Evolutionary conservation across 2,329 filamentous ascomycete genomes (phyloP).

Genomic region (Penicillium sp.): DNA sequence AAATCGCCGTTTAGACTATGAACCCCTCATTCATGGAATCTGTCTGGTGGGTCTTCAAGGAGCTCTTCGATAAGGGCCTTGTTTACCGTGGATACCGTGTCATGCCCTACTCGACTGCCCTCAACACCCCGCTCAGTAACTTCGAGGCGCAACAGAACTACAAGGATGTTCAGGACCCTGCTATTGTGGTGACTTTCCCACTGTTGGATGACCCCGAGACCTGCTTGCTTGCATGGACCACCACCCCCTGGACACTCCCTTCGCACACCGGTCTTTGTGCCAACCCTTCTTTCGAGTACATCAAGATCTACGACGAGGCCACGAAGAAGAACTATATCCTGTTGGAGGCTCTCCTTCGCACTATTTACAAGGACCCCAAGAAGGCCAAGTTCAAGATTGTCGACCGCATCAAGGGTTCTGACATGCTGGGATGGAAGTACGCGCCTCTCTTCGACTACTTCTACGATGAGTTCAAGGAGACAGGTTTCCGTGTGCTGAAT

Average conservation of each 20-base stretch:
- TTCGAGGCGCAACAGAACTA: slow-evolving; percentile 96
- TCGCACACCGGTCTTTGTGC: slow-evolving; percentile 77
- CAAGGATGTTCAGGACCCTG: slow-evolving; percentile 88
- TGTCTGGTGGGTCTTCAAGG: slow-evolving; percentile 95
- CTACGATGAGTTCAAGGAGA: slow-evolving; percentile 82
- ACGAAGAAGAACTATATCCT: slow-evolving; percentile 83
- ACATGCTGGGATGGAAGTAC: slow-evolving; percentile 88
- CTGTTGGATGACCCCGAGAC: slow-evolving; percentile 75
- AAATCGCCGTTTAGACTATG: slow-evolving; percentile 67
- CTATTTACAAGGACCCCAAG: slow-evolving; percentile 91
- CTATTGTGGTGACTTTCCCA: slow-evolving; percentile 85
- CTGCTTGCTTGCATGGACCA: slow-evolving; percentile 82
- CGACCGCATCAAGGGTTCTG: slow-evolving; percentile 75
- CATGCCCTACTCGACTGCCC: slow-evolving; percentile 91
- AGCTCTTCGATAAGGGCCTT: slow-evolving; percentile 83
- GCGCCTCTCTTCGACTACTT: slow-evolving; percentile 89
- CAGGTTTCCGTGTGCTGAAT: slow-evolving; percentile 78
- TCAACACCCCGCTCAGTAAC: slow-evolving; percentile 87
- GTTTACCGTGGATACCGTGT: slow-evolving; percentile 91
- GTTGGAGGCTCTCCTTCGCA: slow-evolving; percentile 76
- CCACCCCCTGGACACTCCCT: slow-evolving; percentile 83
- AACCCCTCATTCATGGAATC: slow-evolving; percentile 94
- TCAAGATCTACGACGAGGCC: slow-evolving; percentile 81
- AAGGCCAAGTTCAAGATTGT: slow-evolving; percentile 90
- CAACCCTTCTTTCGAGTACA: slow-evolving; percentile 81